Percentiles rank a stretch among this genome's conserved stretches.
These are phyloP conservation scores for Venturia aucupariae DNA, from an alignment of 2,329 filamentous ascomycete species.

Conservation along the genomic window DNA sequence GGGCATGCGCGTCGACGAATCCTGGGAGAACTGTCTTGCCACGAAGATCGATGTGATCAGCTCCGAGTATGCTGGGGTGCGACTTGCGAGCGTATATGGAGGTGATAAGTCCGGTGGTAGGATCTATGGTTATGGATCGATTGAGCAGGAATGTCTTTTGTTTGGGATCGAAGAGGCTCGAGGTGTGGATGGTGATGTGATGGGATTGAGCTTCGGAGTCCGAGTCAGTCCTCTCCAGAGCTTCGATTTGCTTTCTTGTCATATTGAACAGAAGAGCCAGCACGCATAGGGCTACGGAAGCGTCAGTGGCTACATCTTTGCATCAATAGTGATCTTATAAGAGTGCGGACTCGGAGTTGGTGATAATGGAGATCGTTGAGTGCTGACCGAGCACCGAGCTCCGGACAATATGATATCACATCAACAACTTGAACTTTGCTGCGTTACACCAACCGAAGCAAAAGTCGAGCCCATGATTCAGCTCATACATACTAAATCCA, in stretches of 20 bases:
- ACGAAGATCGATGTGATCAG: slow-evolving; percentile 49
- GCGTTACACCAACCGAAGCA: too few relatives aligned
- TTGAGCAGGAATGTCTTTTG: slow-evolving; percentile 33
- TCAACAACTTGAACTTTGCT: too few relatives aligned
- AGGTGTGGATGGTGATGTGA: slow-evolving; percentile 33
- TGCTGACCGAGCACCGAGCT: not conserved
- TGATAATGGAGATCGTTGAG: not conserved
- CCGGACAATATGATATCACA: too few relatives aligned
- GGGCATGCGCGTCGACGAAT: slow-evolving; percentile 51
- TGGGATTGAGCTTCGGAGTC: not conserved
- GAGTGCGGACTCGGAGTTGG: slow-evolving; percentile 1
- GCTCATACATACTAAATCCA: too few relatives aligned
- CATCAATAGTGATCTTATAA: too few relatives aligned
- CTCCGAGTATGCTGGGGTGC: slow-evolving; percentile 46
- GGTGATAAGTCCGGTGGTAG: slow-evolving; percentile 33
- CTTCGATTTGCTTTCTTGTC: not conserved
- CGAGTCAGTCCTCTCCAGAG: not conserved
- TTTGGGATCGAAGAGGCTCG: slow-evolving; percentile 39
- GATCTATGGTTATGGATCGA: slow-evolving; percentile 36
- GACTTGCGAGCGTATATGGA: slow-evolving; percentile 30
- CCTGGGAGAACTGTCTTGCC: slow-evolving; percentile 41
- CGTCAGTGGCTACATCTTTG: not conserved
- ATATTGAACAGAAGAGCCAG: not conserved
- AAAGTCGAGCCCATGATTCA: too few relatives aligned
- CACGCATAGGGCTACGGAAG: not conserved